Conservation (phyloP, 139 green algal species). For the Bryopsis sp. region DNA sequence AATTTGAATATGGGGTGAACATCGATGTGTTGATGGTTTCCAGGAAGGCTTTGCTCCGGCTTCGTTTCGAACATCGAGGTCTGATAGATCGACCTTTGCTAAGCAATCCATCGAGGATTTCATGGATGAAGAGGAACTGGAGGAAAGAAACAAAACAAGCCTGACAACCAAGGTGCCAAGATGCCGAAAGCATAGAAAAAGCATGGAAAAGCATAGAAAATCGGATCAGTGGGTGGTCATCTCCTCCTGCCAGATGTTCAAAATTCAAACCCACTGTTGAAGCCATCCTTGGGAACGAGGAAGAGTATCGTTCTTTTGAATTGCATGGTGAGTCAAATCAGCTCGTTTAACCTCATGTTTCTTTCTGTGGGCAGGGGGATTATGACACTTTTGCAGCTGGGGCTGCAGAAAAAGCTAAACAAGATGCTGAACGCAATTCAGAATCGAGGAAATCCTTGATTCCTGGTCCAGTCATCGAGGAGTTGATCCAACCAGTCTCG, state of each 20-base stretch:
- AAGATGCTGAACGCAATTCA: slow-evolving; percentile 20
- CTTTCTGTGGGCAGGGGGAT: slow-evolving; percentile 29
- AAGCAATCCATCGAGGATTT: slow-evolving; percentile 76
- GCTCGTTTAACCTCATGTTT: too few relatives aligned
- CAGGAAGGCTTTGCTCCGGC: slow-evolving; percentile 72
- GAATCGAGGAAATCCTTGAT: slow-evolving; percentile 35
- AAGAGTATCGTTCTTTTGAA: too few relatives aligned
- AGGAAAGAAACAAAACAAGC: slow-evolving; percentile 40
- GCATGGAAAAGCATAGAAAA: too few relatives aligned
- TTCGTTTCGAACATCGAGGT: slow-evolving; percentile 60
- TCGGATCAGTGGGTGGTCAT: too few relatives aligned
- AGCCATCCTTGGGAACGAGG: too few relatives aligned
- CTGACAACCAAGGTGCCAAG: slow-evolving; percentile 36
- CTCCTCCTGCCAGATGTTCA: too few relatives aligned
- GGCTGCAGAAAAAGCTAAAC: slow-evolving; percentile 32
- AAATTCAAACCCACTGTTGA: too few relatives aligned
- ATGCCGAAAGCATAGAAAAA: too few relatives aligned
- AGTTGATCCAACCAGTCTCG: slow-evolving; percentile 67
- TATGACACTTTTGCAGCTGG: slow-evolving; percentile 77
- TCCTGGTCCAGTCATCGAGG: slow-evolving; percentile 45
- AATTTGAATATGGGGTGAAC: too few relatives aligned
- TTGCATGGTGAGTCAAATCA: too few relatives aligned
- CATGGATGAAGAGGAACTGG: slow-evolving; percentile 89
- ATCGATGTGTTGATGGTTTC: too few relatives aligned
- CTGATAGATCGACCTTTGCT: slow-evolving; percentile 28